These are phyloP conservation scores for Bryoglossum gracile DNA, from an alignment of 495 filamentous ascomycete genomes.

Conservation along the genomic window DNA sequence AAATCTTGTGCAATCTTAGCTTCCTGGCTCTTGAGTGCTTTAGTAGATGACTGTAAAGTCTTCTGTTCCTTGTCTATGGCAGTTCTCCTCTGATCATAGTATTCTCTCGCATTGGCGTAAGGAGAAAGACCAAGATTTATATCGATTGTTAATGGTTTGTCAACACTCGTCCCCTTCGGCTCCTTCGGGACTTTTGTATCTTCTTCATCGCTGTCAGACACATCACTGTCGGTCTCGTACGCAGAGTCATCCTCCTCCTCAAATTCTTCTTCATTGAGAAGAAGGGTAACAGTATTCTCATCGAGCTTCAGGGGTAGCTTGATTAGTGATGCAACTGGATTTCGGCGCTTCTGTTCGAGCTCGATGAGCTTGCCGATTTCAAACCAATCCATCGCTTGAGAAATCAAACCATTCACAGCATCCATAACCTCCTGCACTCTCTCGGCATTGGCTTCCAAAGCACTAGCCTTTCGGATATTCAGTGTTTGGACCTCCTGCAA, in stretches of 20 bases:
- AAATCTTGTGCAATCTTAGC: conserved; percentile 80
- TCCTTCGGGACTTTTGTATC: conserved; percentile 30
- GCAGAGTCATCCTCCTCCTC: conserved; percentile 42
- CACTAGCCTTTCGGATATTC: conserved; percentile 80
- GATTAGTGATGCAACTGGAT: conserved; percentile 81
- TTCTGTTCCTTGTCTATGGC: conserved; percentile 82
- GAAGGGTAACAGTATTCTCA: conserved; percentile 79
- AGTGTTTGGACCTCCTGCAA: conserved; percentile 71
- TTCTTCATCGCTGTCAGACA: conserved; percentile 52
- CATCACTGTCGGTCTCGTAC: conserved; percentile 61
- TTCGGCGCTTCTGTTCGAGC: conserved; percentile 69
- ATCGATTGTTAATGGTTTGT: conserved; percentile 61
- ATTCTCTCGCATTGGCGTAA: conserved; percentile 84
- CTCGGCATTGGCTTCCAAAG: conserved; percentile 82
- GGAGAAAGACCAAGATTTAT: conserved; percentile 74
- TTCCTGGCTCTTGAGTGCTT: conserved; percentile 82
- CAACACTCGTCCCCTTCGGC: conserved; percentile 28
- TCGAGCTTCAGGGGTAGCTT: conserved; percentile 81
- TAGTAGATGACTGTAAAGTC: conserved; percentile 72
- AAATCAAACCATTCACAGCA: conserved; percentile 80
- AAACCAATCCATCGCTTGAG: conserved; percentile 95
- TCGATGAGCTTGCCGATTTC: conserved; percentile 84
- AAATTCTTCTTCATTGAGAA: conserved; percentile 62
- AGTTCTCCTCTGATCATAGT: conserved; percentile 79
- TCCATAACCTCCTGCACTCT: conserved; percentile 86